Conservation (phyloP, 306 rosid genomes). For the Pterocarpus santalinus region DNA sequence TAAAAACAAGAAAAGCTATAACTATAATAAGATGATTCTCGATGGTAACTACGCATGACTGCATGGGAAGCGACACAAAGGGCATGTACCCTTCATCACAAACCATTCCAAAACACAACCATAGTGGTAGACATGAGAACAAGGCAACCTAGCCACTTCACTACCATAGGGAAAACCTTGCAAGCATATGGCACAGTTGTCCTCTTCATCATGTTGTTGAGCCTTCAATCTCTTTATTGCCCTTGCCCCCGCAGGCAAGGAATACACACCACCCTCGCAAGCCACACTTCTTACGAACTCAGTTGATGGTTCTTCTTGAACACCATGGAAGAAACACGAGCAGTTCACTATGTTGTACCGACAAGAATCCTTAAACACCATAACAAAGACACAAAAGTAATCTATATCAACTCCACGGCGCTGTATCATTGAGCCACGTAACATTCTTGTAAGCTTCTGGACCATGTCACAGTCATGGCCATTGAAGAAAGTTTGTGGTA, state of each 20-base stretch:
- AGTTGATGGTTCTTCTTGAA: neutral
- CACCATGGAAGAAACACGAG: neutral
- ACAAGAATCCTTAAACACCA: neutral
- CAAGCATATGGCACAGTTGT: neutral
- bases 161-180: neutral
- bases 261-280: neutral
- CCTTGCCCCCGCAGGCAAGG: neutral
- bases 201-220: neutral
- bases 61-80: neutral
- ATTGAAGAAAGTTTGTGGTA: neutral
- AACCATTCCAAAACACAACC: conserved; percentile 1
- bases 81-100: neutral
- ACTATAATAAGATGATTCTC: no score
- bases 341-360: neutral
- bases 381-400: neutral
- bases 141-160: neutral
- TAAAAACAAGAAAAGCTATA: no score
- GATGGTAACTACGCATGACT: no score
- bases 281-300: neutral
- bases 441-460: neutral
- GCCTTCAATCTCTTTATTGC: neutral
- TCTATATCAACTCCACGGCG: neutral
- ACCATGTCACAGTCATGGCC: neutral
- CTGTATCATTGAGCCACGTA: neutral
- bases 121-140: neutral